Evolutionary conservation across 2,329 filamentous ascomycete species (phyloP).

Genomic region (Colletotrichum agaves): DNA sequence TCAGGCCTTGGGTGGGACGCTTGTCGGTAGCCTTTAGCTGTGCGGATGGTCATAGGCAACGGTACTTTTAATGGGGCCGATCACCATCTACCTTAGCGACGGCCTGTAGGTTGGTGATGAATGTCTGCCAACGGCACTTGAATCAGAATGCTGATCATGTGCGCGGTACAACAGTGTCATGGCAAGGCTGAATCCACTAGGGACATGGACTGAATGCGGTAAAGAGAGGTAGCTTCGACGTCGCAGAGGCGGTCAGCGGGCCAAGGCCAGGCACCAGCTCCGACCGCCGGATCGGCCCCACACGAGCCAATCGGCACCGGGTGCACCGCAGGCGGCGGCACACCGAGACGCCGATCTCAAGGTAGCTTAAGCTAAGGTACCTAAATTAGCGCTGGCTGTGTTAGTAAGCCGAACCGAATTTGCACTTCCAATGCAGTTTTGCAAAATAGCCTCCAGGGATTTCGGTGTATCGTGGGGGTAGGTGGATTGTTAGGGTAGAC

Average conservation of each 20-base stretch:
- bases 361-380: background rate
- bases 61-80: no score
- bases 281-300: conserved; percentile 18
- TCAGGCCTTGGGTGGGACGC: no score
- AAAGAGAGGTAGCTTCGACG: background rate
- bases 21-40: no score
- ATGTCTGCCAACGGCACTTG: background rate
- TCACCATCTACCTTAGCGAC: no score
- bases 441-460: background rate
- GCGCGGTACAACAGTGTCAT: background rate
- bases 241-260: conserved; percentile 19
- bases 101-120: no score
- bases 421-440: background rate
- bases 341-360: background rate
- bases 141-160: background rate
- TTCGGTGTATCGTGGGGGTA: background rate
- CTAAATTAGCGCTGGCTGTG: background rate
- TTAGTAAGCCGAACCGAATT: background rate
- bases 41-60: no score
- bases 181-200: background rate
- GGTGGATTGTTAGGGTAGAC: conserved; percentile 8
- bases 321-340: background rate
- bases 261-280: conserved; percentile 4
- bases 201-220: no score
- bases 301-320: conserved; percentile 6